Conservation (phyloP, 1,139 yeast genomes). For the Kodamaea derodonti region DNA sequence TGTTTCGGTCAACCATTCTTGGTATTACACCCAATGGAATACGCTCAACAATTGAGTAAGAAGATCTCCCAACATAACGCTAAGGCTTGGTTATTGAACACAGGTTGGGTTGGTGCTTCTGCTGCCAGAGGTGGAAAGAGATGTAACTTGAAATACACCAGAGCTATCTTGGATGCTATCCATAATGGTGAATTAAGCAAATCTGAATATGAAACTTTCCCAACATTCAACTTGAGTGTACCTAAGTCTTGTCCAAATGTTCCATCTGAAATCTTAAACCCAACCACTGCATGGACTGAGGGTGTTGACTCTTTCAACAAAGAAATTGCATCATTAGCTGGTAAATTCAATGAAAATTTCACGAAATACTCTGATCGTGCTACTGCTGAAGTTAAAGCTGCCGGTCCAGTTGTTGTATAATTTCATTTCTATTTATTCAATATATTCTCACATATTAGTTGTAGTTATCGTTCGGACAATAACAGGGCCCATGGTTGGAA, state of each 20-base stretch:
- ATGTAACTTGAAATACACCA: conserved; percentile 96
- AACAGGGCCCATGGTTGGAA: no score
- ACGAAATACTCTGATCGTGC: conserved; percentile 80
- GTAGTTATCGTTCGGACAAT: no score
- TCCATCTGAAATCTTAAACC: conserved; percentile 83
- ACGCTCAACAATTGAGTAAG: conserved; percentile 94
- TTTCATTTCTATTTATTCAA: background rate
- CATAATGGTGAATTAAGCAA: conserved; percentile 86
- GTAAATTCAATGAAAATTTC: conserved; percentile 81
- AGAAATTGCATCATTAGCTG: conserved; percentile 74
- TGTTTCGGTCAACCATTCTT: conserved; percentile 99
- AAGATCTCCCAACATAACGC: conserved; percentile 88
- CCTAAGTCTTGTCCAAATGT: conserved; percentile 83
- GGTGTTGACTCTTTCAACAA: conserved; percentile 62
- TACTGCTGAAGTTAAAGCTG: conserved; percentile 82
- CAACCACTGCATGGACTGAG: conserved; percentile 77
- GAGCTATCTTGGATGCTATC: conserved; percentile 93
- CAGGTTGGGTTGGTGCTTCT: conserved; percentile 98
- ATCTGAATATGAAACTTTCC: conserved; percentile 79
- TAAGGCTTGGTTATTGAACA: conserved; percentile 93
- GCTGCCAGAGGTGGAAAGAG: conserved; percentile 93
- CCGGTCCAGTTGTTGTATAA: conserved; percentile 65
- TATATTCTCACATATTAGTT: no score
- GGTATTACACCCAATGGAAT: conserved; percentile 96
- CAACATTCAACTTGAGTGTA: conserved; percentile 80